These are phyloP conservation scores for Neurospora sp. DNA, from an alignment of 495 filamentous ascomycete genomes.

Conservation along the genomic window DNA sequence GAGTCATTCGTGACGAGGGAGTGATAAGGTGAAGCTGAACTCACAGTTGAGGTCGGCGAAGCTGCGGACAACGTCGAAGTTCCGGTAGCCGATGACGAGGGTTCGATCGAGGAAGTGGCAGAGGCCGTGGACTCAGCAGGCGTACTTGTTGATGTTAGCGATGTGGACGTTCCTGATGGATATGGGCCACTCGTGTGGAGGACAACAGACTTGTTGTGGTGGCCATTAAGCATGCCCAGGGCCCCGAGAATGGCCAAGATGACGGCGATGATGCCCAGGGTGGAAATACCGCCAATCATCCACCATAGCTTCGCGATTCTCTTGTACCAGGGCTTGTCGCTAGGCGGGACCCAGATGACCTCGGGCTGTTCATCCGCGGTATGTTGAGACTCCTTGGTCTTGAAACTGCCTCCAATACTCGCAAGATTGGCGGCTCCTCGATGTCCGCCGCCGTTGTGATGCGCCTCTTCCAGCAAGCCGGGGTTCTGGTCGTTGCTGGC, in stretches of 20 bases:
- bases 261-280: constrained; percentile 15
- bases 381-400: constrained; percentile 5
- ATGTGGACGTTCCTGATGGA: neutral
- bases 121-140: neutral
- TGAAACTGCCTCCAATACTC: neutral
- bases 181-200: neutral
- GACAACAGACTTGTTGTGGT: constrained; percentile 8
- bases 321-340: constrained; percentile 16
- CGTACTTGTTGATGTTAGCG: constrained; percentile 9
- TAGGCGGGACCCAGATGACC: constrained; percentile 11
- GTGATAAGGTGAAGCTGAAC: neutral
- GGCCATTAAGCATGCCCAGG: constrained; percentile 8
- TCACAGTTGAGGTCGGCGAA: constrained; percentile 4
- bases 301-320: constrained; percentile 9
- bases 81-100: constrained; percentile 1
- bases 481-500: neutral
- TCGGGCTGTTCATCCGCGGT: neutral
- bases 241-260: constrained; percentile 21
- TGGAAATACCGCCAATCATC: constrained; percentile 7
- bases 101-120: neutral
- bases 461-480: neutral
- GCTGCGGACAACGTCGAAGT: constrained; percentile 2
- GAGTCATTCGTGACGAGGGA: neutral
- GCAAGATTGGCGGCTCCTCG: neutral
- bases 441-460: neutral